A percentile compares a stretch with the other conserved stretches of the same genome.
Evolutionary conservation across 1,139 yeast species (phyloP).

Genomic region (Geotrichum aggregatum): DNA sequence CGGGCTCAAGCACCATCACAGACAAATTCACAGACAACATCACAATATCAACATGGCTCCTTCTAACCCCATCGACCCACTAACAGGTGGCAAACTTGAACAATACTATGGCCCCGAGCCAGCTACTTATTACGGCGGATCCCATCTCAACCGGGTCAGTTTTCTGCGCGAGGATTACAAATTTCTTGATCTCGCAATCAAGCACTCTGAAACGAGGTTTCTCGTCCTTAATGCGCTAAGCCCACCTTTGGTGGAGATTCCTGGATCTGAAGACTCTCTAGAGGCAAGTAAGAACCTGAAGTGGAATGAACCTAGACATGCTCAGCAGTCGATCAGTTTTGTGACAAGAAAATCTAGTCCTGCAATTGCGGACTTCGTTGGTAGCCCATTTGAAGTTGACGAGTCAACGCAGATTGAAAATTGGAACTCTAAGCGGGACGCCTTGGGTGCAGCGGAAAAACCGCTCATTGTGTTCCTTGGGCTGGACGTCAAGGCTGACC

Average conservation of each 20-base stretch:
- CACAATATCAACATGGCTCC: background rate
- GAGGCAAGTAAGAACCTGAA: background rate
- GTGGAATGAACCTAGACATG: conserved; percentile 9
- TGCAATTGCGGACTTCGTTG: conserved; percentile 27
- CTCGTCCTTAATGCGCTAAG: conserved; percentile 46
- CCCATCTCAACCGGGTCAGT: conserved; percentile 70
- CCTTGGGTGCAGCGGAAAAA: conserved; percentile 39
- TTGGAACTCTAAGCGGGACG: conserved; percentile 40
- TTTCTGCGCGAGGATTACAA: conserved; percentile 65
- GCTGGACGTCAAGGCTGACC: conserved; percentile 50
- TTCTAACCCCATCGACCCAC: background rate
- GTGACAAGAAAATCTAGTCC: conserved; percentile 28
- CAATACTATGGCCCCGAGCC: conserved; percentile 29
- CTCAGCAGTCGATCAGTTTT: conserved; percentile 22
- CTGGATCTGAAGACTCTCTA: conserved; percentile 8
- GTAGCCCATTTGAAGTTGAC: conserved; percentile 35
- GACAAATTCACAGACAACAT: background rate
- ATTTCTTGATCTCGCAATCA: conserved; percentile 54
- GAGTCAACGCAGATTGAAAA: conserved; percentile 31
- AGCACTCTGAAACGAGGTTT: conserved; percentile 53
- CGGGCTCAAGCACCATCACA: background rate
- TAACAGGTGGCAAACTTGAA: conserved; percentile 12
- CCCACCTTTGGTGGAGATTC: conserved; percentile 31
- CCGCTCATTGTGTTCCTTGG: conserved; percentile 61
- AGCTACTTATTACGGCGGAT: conserved; percentile 46